Evolutionary conservation across 2,329 filamentous ascomycete species (phyloP), one percentile per base, ranked within the genome.

Genomic region (Calonectria pseudoreteaudii): DNA sequence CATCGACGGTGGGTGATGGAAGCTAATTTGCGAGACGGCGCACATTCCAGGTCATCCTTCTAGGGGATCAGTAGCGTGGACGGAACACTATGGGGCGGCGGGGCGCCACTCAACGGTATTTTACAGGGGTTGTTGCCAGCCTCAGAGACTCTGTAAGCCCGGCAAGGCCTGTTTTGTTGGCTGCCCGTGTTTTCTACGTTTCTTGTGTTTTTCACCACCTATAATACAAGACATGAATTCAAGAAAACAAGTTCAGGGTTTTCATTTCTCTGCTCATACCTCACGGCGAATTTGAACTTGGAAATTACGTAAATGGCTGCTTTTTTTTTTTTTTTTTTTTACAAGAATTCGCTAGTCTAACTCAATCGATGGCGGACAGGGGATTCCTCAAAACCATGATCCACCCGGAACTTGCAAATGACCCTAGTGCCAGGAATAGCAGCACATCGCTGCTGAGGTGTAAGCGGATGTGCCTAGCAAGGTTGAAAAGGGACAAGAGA

Each of bases 1-100:
- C 41, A 28, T 65, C n/a, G 5, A 30, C 60, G 28, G 60, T 11
- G 41, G n/a, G 28, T 18, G 30, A 44, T n/a, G 18, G 60, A 23
- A 47, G 60, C 56, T 38, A 62, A 62, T 62, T 62, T 62, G 56
- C 56, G 56, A 62, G 56, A 62, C 60, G 16, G 41, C n/a, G 13
- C 9, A 34, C 26, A 41, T 44, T 65, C 38, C 60, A 65, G 28
- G 38, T 47, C 38, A n/a, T 31, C 16, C 20, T n/a, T 34, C 41
- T 23, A 34, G 60, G 41, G 60, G 60, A 34, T 18, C 41, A 38
- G 30, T 16, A n/a, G 60, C 56, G 34, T 41, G 9, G 38, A 6
- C 38, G 16, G 38, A 8, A 62, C 44, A 8, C 3, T 23, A 30
- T 47, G 41, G 41, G 38, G 38, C 28, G 9, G 8, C 4, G 26